Evolutionary conservation across 192 early-diverging fungal species (phyloP), one percentile per base, ranked within the genome.

Genomic region (Dimargaris cristalligena): DNA sequence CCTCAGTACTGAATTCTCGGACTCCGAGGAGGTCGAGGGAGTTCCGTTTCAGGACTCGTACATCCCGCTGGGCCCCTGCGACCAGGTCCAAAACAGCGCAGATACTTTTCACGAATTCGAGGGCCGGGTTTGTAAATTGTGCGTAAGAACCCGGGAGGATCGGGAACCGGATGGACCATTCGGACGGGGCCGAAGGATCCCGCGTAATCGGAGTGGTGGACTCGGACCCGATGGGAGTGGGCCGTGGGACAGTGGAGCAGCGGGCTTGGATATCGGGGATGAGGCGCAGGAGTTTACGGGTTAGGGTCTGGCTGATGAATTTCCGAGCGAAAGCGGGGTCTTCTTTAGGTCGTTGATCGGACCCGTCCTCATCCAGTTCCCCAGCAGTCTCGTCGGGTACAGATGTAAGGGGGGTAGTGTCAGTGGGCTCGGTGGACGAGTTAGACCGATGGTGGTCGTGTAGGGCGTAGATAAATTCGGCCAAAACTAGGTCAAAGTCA

Each of bases 71-170:
- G n/a, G 92, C 68, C 0, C 72, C 63, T 1, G 61, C 61, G 41
- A 96, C 89, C 4, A 98, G 71, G n/a, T 73, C 76, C 44, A 98
- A 71, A 1, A 94, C 83, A 0, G 83, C 80, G 34, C 76, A 69
- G 1, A 92, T 61, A 54, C 77, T 78, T 60, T 94, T 94, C 32
- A 88, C 70, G 61, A 92, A 80, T 64, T 97, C 91, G 6, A 94
- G 74, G 0, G 87, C 85, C 0, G 90, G 82, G 48, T 87, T 86
- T 8, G 66, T 71, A 51, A 86, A 60, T 0, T 47, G 32, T 14
- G 83, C 70, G 67, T 85, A 78, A 1, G 85, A 86, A 1, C 91
- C 91, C 0, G 87, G 85, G 29, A 85, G 76, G 4, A 63, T 63
- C 10, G 87, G 87, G 65, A 89, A 92, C 4, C 60, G 65, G 44